Base-by-base conservation (phyloP, 179 eudicot species). In the Nepenthes alata region DNA sequence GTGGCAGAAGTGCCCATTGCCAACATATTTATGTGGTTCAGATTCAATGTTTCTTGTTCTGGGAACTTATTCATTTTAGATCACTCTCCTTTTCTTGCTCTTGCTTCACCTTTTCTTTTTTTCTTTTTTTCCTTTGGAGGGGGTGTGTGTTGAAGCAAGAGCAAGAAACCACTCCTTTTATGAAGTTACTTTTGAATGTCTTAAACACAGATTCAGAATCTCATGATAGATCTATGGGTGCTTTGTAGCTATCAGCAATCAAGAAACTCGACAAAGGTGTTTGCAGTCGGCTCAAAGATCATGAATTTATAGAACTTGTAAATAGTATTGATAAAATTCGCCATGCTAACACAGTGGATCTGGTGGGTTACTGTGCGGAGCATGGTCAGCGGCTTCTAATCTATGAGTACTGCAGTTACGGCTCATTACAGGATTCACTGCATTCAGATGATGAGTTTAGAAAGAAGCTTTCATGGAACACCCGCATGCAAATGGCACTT, bases 321-420 rank as follows among this genome's bases (percentile, higher is more conserved):
- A 83, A 75, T 65, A 68, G 11, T 66, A 62, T 85, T 57, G 88
- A 83, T 64, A 70, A 35, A 68, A 79, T 83, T 59, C 82, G 86
- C 38, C 86, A 85, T 77, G 83, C 86, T 57, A 83, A 85, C 65
- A 83, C 83, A 51, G 84, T 83, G 12, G 83, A 77, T 73, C 78
- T 85, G 70, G 73, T 77, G 83, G 93, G 93, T 67, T 83, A 80
- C 63, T 83, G 93, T 62, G 72, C 78, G 9, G 93, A 85, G 81
- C 88, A 85, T 48, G 86, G 86, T 58, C 80, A 85, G 63, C 74
- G 81, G 67, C 82, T 83, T 61, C 71, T 85, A 68, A 63, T 85
- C 8, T 85, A 83, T 70, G 86, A 85, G 67, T 83, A 81, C 62
- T 83, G 93, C 61, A 67, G 80, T 64, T 75, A 60, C 15, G 86